These are phyloP conservation scores for Serendipita sp. DNA, from an alignment of 1,284 basidiomycete genomes.

Conservation along the genomic window DNA sequence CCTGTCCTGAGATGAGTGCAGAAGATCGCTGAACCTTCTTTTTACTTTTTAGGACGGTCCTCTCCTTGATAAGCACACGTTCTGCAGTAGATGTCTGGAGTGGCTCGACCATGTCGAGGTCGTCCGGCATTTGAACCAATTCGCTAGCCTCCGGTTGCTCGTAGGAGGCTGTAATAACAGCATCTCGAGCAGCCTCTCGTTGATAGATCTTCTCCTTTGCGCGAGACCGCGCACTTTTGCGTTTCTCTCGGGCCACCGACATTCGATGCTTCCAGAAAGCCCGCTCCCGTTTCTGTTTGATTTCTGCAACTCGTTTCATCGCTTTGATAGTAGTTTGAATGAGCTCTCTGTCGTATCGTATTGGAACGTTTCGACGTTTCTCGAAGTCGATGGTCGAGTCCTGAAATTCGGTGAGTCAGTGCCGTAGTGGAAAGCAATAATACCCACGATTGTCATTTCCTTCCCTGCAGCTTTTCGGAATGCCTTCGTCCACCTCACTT, in stretches of 20 bases:
- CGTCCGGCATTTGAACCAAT: slow-evolving; percentile 25
- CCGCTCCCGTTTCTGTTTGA: slow-evolving; percentile 80
- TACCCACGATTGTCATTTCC: slow-evolving; percentile 93
- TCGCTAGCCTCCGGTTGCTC: slow-evolving; percentile 30
- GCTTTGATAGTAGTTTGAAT: slow-evolving; percentile 91
- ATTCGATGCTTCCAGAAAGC: slow-evolving; percentile 91
- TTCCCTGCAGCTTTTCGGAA: slow-evolving; percentile 98
- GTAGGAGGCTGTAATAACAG: slow-evolving; percentile 20
- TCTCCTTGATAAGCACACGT: slow-evolving; percentile 43
- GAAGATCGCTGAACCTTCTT: slow-evolving; percentile 32
- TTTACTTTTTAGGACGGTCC: slow-evolving; percentile 64
- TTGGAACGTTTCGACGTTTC: slow-evolving; percentile 94
- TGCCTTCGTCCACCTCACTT: slow-evolving; percentile 99
- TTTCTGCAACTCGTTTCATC: slow-evolving; percentile 91
- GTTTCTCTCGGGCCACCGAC: slow-evolving; percentile 53
- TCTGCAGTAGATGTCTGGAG: slow-evolving; percentile 49
- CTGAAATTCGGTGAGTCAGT: slow-evolving; percentile 27
- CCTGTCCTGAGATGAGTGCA: slow-evolving; percentile 42
- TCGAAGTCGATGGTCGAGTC: slow-evolving; percentile 99
- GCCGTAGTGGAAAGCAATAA: background rate
- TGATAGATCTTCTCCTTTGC: slow-evolving; percentile 25
- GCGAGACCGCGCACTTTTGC: slow-evolving; percentile 55
- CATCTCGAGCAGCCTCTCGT: slow-evolving; percentile 36
- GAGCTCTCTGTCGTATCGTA: slow-evolving; percentile 93
- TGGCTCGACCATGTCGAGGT: slow-evolving; percentile 34